phyloP scores from a whole-genome alignment of 2,329 filamentous ascomycete genomes.

The Cladosporium sp. region DNA sequence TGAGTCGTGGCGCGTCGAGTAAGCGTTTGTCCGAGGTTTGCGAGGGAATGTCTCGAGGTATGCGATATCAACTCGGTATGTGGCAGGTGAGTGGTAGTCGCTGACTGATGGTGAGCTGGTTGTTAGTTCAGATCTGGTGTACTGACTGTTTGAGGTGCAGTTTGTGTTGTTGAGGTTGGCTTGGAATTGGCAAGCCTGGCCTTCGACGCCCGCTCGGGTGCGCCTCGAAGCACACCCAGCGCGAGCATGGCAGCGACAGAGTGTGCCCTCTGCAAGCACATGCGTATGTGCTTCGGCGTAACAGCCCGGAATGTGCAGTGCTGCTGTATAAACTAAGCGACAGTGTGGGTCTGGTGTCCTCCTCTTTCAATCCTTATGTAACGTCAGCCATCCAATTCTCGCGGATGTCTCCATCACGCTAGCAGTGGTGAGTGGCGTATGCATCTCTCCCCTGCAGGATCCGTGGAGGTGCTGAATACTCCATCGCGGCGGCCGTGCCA shows the following conservation, averaged over 20 bases:
- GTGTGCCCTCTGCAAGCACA: neutral
- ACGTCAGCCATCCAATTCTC: neutral
- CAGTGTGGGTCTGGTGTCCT: neutral
- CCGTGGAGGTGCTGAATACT: neutral
- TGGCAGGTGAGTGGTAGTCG: neutral
- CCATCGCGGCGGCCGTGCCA: neutral
- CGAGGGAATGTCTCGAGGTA: neutral
- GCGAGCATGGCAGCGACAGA: neutral
- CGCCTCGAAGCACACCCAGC: neutral
- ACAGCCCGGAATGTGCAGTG: neutral
- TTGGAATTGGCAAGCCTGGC: neutral
- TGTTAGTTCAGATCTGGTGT: neutral
- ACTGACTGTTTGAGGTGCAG: neutral
- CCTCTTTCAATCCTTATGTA: neutral
- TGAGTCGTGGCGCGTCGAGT: neutral
- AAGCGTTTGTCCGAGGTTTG: neutral
- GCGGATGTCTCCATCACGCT: neutral
- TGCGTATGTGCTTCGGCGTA: neutral
- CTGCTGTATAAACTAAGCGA: neutral
- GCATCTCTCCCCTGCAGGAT: slow-evolving; percentile 1
- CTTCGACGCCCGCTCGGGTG: neutral
- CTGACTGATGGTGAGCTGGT: neutral
- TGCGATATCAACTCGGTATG: neutral
- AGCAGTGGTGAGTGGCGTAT: neutral
- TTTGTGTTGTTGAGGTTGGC: neutral